Evolutionary conservation across 1,284 basidiomycete genomes (phyloP).

Genomic region (Leccinum holopus): DNA sequence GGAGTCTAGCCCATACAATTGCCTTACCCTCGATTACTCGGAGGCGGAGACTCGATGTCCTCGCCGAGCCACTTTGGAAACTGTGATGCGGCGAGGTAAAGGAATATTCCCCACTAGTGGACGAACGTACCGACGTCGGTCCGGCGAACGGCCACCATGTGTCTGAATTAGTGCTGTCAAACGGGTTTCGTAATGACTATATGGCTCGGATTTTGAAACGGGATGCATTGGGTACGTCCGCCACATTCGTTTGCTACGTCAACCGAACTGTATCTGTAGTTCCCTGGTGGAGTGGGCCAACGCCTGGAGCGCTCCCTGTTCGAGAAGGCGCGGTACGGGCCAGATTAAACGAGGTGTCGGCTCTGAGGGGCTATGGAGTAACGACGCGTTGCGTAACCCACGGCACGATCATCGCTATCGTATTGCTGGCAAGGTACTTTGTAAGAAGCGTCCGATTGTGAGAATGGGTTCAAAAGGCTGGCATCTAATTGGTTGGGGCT

Average conservation of each 20-base stretch:
- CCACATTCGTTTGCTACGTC: conserved; percentile 28
- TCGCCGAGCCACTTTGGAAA: conserved; percentile 16
- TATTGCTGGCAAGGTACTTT: conserved; percentile 34
- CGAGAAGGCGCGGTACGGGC: conserved; percentile 16
- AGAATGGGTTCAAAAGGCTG: conserved; percentile 35
- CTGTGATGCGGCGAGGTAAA: conserved; percentile 28
- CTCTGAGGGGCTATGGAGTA: conserved; percentile 41
- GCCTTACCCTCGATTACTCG: conserved; percentile 20
- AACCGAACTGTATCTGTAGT: conserved; percentile 30
- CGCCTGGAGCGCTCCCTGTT: conserved; percentile 13
- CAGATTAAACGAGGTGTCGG: conserved; percentile 12
- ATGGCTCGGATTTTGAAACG: conserved; percentile 19
- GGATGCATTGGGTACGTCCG: conserved; percentile 26
- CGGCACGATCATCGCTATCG: conserved; percentile 35
- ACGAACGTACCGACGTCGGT: conserved; percentile 10
- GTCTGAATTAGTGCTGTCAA: conserved; percentile 20
- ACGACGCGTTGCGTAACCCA: conserved; percentile 36
- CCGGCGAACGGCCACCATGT: conserved; percentile 16
- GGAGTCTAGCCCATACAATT: background rate
- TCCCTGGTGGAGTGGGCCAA: conserved; percentile 19
- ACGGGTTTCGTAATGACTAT: conserved; percentile 27
- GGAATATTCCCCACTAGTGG: conserved; percentile 19
- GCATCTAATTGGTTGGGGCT: conserved; percentile 41
- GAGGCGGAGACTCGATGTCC: conserved; percentile 23
- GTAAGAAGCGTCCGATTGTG: conserved; percentile 29